Conservation (phyloP, 2,329 filamentous ascomycete species). For the Ophiostoma novo-ulmi region DNA sequence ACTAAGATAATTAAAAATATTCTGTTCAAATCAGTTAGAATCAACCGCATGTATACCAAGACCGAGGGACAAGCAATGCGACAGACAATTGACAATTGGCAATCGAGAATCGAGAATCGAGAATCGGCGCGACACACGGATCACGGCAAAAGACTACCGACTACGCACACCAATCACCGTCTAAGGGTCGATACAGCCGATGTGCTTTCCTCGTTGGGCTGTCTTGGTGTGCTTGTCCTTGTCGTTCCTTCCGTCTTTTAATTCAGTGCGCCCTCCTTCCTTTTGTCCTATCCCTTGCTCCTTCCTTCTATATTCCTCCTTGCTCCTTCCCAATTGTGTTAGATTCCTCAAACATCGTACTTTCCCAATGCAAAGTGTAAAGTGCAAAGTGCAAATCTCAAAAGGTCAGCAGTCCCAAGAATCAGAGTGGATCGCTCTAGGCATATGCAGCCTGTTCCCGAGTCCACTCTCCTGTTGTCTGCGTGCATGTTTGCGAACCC, state of each 20-base stretch:
- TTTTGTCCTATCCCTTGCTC: neutral
- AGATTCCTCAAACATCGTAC: neutral
- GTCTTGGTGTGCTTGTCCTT: neutral
- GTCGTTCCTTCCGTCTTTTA: neutral
- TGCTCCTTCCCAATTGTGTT: neutral
- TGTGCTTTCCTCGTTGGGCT: neutral
- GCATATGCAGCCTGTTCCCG: conserved; percentile 2
- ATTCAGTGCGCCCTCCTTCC: neutral
- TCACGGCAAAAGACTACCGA: neutral
- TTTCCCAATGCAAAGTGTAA: no score
- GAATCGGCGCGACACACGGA: neutral
- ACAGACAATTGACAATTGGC: no score
- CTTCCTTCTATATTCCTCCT: neutral
- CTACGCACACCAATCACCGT: no score
- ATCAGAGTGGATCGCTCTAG: neutral
- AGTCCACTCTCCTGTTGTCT: neutral
- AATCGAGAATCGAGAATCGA: neutral
- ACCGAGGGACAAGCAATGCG: neutral
- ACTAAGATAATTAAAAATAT: neutral
- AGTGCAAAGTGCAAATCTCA: neutral
- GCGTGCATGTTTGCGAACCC: no score
- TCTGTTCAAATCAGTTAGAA: neutral
- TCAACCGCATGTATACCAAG: neutral
- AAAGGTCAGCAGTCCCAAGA: conserved; percentile 7
- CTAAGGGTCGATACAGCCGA: neutral